These are phyloP conservation scores for Chlorella sorokiniana DNA, from an alignment of 139 green algal species.

Conservation along the genomic window DNA sequence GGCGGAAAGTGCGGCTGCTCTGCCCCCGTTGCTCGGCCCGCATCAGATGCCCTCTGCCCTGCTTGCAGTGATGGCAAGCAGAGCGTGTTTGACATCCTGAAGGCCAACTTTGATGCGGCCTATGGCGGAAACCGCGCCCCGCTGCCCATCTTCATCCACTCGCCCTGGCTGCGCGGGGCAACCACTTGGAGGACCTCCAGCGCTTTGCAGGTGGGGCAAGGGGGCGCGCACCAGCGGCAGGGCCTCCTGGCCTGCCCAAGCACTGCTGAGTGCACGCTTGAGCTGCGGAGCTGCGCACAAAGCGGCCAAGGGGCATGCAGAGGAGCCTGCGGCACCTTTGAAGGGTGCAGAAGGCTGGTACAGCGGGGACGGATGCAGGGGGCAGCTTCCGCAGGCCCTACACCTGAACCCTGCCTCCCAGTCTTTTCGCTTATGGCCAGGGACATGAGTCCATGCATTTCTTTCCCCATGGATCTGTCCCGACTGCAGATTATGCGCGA, in stretches of 20 bases:
- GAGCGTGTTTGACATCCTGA: conserved; percentile 9
- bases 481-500: not conserved
- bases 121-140: conserved; percentile 18
- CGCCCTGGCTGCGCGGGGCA: not conserved
- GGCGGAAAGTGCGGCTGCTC: not conserved
- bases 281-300: no score
- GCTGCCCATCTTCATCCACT: conserved; percentile 7
- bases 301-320: no score
- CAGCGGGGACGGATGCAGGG: no score
- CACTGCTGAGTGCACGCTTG: no score
- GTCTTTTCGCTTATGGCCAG: no score
- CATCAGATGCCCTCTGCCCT: not conserved
- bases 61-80: not conserved
- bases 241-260: not conserved
- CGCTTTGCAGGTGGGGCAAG: not conserved
- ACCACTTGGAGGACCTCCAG: not conserved
- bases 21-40: no score
- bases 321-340: no score
- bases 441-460: not conserved
- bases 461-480: not conserved
- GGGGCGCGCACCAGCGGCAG: not conserved
- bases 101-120: conserved; percentile 13
- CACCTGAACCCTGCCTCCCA: no score
- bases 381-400: no score
- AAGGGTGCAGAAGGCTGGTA: no score